These are phyloP conservation scores for Pythium angustatum DNA, from an alignment of 352 stramenopile species.

Conservation along the genomic window DNA sequence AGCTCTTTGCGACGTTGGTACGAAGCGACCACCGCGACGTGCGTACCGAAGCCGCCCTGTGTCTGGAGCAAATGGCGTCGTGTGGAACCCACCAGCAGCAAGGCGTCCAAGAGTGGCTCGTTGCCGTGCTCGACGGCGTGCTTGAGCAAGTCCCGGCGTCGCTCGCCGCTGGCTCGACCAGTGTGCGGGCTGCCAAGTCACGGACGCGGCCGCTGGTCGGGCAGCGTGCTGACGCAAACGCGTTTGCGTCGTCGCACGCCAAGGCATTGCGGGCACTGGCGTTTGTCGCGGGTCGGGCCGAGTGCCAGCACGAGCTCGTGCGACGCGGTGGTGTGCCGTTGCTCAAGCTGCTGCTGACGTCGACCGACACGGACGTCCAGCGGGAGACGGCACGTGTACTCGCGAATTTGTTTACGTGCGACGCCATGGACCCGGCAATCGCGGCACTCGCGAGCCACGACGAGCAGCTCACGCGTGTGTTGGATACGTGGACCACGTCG, in stretches of 20 bases:
- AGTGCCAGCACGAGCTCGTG: slow-evolving; percentile 59
- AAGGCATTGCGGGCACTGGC: slow-evolving; percentile 60
- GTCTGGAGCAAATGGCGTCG: slow-evolving; percentile 55
- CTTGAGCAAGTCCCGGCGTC: slow-evolving; percentile 54
- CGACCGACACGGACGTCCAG: slow-evolving; percentile 47
- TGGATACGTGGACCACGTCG: slow-evolving; percentile 50
- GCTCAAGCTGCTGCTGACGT: slow-evolving; percentile 51
- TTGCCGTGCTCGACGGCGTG: slow-evolving; percentile 67
- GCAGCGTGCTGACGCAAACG: slow-evolving; percentile 23
- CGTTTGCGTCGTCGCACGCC: slow-evolving; percentile 53
- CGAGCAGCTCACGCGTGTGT: slow-evolving; percentile 36
- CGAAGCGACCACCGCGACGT: slow-evolving; percentile 50
- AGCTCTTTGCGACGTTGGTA: slow-evolving; percentile 70
- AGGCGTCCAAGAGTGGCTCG: slow-evolving; percentile 73
- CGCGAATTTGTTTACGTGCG: slow-evolving; percentile 65
- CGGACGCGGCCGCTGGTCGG: slow-evolving; percentile 59
- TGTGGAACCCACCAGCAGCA: slow-evolving; percentile 51
- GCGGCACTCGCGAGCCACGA: slow-evolving; percentile 42
- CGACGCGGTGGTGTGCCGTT: slow-evolving; percentile 55
- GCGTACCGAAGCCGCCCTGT: slow-evolving; percentile 51
- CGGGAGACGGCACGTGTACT: slow-evolving; percentile 61
- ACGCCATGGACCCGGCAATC: slow-evolving; percentile 42
- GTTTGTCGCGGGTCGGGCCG: slow-evolving; percentile 52
- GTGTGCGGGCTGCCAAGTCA: slow-evolving; percentile 58
- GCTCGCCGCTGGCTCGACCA: slow-evolving; percentile 48